These are phyloP conservation scores for Aspergillus texensis DNA, from an alignment of 2,329 filamentous ascomycete genomes.

Conservation along the genomic window DNA sequence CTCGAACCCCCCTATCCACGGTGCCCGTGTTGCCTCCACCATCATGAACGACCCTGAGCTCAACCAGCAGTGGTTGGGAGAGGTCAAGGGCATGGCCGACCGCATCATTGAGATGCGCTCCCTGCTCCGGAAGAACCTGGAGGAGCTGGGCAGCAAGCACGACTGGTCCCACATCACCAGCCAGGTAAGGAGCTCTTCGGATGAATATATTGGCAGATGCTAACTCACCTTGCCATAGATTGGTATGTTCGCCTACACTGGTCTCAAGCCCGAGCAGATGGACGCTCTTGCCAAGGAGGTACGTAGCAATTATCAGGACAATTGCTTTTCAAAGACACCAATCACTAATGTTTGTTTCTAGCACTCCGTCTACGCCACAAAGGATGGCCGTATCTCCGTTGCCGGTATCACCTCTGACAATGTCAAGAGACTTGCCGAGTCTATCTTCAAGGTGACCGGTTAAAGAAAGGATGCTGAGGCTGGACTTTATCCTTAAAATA, in stretches of 20 bases:
- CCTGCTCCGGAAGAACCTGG: conserved; percentile 90
- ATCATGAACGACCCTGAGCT: conserved; percentile 85
- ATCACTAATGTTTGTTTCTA: conserved; percentile 31
- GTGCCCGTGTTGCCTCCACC: conserved; percentile 87
- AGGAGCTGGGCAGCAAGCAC: conserved; percentile 92
- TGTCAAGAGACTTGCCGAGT: conserved; percentile 53
- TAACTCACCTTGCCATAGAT: conserved; percentile 57
- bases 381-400: conserved; percentile 60
- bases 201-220: background rate
- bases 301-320: conserved; percentile 26
- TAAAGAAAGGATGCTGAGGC: conserved; percentile 30
- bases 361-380: conserved; percentile 97
- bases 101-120: conserved; percentile 98
- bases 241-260: conserved; percentile 99
- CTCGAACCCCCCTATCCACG: conserved; percentile 97
- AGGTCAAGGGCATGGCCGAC: conserved; percentile 98
- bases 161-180: conserved; percentile 99
- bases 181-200: conserved; percentile 54
- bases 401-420: conserved; percentile 54
- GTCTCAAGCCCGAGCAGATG: conserved; percentile 89
- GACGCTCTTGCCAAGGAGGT: conserved; percentile 84
- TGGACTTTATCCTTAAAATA: conserved; percentile 13
- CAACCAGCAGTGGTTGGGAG: conserved; percentile 90
- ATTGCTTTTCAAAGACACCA: background rate
- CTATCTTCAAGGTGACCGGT: conserved; percentile 55